These are phyloP conservation scores for Primulina huaijiensis DNA, from an alignment of 257 asterid species.

Conservation along the genomic window DNA sequence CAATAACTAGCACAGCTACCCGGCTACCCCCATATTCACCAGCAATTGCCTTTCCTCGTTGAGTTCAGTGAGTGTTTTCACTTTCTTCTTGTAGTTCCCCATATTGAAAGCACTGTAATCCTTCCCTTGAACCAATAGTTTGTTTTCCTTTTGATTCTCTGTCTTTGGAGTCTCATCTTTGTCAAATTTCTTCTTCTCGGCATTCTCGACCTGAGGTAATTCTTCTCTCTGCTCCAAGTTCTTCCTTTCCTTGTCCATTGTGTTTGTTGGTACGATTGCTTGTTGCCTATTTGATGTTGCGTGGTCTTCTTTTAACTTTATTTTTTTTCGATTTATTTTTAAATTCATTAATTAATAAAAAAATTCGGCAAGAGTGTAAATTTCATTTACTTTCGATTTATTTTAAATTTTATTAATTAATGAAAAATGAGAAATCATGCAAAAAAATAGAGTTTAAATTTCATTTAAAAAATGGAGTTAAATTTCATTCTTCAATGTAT, in stretches of 20 bases:
- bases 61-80: constrained; percentile 36
- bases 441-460: no score
- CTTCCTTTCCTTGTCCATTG: constrained; percentile 22
- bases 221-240: constrained; percentile 16
- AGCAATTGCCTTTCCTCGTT: constrained; percentile 61
- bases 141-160: constrained; percentile 23
- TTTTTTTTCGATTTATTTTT: no score
- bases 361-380: no score
- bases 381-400: no score
- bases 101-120: constrained; percentile 12
- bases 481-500: no score
- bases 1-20: constrained; percentile 58
- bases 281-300: background rate
- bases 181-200: constrained; percentile 14
- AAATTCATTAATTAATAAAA: no score
- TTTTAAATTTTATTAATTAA: no score
- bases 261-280: constrained; percentile 9
- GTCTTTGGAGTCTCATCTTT: constrained; percentile 17
- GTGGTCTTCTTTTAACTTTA: constrained; percentile 16
- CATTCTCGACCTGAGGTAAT: constrained; percentile 24
- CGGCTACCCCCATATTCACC: constrained; percentile 65
- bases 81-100: constrained; percentile 34
- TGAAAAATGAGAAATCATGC: no score
- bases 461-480: no score
- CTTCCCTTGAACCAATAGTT: constrained; percentile 12